Percentiles rank a stretch among this genome's conserved stretches.
Conservation (phyloP, 345 rosid species). For the Passiflora organensis region DNA sequence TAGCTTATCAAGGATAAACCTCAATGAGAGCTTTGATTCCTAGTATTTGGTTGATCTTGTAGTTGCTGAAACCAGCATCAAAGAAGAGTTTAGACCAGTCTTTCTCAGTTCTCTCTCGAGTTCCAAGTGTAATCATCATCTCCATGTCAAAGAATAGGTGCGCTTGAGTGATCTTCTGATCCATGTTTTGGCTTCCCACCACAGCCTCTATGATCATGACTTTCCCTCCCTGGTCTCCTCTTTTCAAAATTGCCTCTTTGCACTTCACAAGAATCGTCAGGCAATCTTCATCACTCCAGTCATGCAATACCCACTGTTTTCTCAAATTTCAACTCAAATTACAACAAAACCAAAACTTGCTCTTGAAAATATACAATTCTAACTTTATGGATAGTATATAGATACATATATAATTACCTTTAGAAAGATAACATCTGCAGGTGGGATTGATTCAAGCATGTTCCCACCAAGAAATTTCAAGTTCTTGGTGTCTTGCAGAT, state of each 20-base stretch:
- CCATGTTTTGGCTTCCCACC: constrained; percentile 4
- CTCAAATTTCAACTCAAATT: no score
- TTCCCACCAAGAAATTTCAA: constrained; percentile 23
- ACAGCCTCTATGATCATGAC: constrained; percentile 26
- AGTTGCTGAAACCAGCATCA: constrained; percentile 22
- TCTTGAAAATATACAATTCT: no score
- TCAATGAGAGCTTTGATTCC: constrained; percentile 17
- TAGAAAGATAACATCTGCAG: constrained; percentile 18
- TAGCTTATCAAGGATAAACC: constrained; percentile 16
- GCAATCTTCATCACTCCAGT: constrained; percentile 41
- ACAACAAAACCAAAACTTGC: no score
- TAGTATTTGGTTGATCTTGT: not conserved
- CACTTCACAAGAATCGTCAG: constrained; percentile 35
- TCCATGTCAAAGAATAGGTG: not conserved
- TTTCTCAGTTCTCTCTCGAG: not conserved
- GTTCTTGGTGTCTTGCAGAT: constrained; percentile 15
- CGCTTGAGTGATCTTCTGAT: not conserved
- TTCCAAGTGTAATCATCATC: not conserved
- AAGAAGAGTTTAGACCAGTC: constrained; percentile 7
- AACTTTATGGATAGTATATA: no score
- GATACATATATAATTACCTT: constrained; percentile 8
- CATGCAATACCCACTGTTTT: constrained; percentile 35
- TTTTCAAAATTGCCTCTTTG: constrained; percentile 10
- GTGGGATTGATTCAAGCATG: constrained; percentile 23
- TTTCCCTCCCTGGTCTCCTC: constrained; percentile 6